Conservation (phyloP, 345 rosid genomes). For the Lepidium aucheri region DNA sequence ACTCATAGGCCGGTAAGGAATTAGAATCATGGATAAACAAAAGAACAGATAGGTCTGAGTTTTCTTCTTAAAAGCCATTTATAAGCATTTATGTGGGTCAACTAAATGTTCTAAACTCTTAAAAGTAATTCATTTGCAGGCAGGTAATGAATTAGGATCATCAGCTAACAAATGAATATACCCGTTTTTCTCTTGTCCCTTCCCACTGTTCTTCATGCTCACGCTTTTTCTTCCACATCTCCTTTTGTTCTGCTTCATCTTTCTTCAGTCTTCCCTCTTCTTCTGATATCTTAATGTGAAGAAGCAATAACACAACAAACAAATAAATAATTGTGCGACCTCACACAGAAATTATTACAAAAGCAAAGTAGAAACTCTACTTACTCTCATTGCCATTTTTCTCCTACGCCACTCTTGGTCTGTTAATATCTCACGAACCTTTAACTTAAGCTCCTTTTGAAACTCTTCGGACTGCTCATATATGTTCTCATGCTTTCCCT, state of each 20-base stretch:
- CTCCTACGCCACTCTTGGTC: slow-evolving; percentile 99
- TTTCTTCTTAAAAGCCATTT: not conserved
- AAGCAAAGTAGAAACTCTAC: slow-evolving; percentile 14
- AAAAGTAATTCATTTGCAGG: not conserved
- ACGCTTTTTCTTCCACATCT: slow-evolving; percentile 93
- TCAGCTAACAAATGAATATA: slow-evolving; percentile 20
- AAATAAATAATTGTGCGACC: not conserved
- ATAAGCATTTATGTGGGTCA: not conserved
- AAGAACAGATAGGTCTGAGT: not conserved
- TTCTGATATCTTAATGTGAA: slow-evolving; percentile 67
- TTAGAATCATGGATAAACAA: not conserved
- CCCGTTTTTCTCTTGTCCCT: slow-evolving; percentile 95
- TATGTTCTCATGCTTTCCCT: slow-evolving; percentile 86
- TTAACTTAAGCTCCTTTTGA: slow-evolving; percentile 68
- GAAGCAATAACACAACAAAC: slow-evolving; percentile 5
- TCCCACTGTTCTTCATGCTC: slow-evolving; percentile 99
- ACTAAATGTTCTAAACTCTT: not conserved
- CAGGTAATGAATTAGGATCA: not conserved
- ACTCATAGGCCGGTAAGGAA: not conserved
- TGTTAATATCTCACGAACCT: slow-evolving; percentile 84
- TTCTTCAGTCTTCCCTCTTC: slow-evolving; percentile 98
- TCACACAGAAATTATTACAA: not conserved
- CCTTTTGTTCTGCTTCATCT: slow-evolving; percentile 96
- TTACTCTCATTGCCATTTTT: slow-evolving; percentile 98
- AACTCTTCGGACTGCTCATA: slow-evolving; percentile 72